These are phyloP conservation scores for Lepraria neglecta DNA, from an alignment of 495 filamentous ascomycete genomes.

Conservation along the genomic window DNA sequence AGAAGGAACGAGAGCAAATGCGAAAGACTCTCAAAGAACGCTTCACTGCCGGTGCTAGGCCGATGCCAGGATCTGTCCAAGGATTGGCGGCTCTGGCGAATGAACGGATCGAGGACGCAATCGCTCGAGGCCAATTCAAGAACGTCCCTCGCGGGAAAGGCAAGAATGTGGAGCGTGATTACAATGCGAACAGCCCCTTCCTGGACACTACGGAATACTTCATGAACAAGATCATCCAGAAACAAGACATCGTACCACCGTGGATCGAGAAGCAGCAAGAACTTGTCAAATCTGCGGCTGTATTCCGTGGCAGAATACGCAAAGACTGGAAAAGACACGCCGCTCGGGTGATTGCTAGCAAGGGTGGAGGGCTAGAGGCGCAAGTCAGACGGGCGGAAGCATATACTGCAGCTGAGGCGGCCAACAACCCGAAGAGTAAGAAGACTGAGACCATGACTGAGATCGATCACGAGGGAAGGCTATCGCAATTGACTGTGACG, in stretches of 20 bases:
- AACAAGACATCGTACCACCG: slow-evolving; percentile 60
- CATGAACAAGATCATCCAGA: slow-evolving; percentile 97
- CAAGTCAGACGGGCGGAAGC: slow-evolving; percentile 66
- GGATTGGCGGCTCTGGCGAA: slow-evolving; percentile 82
- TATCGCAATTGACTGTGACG: slow-evolving; percentile 42
- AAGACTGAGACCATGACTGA: slow-evolving; percentile 45
- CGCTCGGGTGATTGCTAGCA: slow-evolving; percentile 68
- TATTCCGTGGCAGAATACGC: slow-evolving; percentile 68
- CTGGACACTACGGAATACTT: slow-evolving; percentile 96
- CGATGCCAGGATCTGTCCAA: slow-evolving; percentile 70
- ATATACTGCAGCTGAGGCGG: slow-evolving; percentile 68
- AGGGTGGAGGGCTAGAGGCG: slow-evolving; percentile 68
- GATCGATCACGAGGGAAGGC: slow-evolving; percentile 34
- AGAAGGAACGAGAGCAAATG: slow-evolving; percentile 63
- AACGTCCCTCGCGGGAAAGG: slow-evolving; percentile 77
- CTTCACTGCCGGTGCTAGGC: slow-evolving; percentile 63
- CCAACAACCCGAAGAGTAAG: slow-evolving; percentile 37
- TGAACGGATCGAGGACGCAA: slow-evolving; percentile 90
- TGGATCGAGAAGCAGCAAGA: slow-evolving; percentile 98
- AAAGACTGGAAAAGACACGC: slow-evolving; percentile 86
- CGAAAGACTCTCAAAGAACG: slow-evolving; percentile 70
- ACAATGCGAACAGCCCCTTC: slow-evolving; percentile 80
- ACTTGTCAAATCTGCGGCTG: slow-evolving; percentile 57
- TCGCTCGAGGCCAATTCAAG: slow-evolving; percentile 85
- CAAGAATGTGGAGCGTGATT: slow-evolving; percentile 60